A percentile compares a stretch with the other conserved stretches of the same genome.
Evolutionary conservation across 495 filamentous ascomycete species (phyloP).

Genomic region (Amphirosellinia nigrospora): DNA sequence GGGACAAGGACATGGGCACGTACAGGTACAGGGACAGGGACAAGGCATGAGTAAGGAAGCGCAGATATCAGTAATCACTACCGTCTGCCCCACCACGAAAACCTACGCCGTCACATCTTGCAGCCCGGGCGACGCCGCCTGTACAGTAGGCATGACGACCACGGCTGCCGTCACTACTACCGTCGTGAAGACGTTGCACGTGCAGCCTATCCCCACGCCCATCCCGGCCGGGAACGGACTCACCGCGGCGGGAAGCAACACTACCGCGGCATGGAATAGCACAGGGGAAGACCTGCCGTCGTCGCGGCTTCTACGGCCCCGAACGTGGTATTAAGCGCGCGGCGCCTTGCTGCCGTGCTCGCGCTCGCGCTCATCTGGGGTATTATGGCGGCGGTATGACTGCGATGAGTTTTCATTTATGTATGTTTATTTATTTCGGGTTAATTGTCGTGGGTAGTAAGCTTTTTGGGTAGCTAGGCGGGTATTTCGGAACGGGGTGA

Average conservation of each 20-base stretch:
- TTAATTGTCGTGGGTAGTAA: not conserved
- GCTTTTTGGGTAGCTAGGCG: not conserved
- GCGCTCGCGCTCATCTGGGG: slow-evolving; percentile 10
- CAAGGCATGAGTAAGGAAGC: not conserved
- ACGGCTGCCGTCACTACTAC: slow-evolving; percentile 29
- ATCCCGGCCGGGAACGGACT: not conserved
- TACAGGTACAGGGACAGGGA: too few species aligned
- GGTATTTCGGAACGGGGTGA: not conserved
- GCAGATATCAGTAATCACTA: slow-evolving; percentile 10
- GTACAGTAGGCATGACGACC: slow-evolving; percentile 24
- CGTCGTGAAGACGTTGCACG: slow-evolving; percentile 20
- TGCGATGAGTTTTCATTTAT: not conserved
- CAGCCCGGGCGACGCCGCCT: slow-evolving; percentile 13
- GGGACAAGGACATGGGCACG: not conserved
- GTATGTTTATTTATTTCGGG: not conserved
- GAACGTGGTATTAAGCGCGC: not conserved
- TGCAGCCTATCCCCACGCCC: slow-evolving; percentile 4
- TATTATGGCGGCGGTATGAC: slow-evolving; percentile 19
- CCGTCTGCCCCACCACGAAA: slow-evolving; percentile 15
- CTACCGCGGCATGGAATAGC: not conserved
- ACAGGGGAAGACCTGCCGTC: too few species aligned
- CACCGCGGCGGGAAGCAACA: not conserved
- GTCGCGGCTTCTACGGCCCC: not conserved
- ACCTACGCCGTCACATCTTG: slow-evolving; percentile 19
- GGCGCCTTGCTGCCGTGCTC: not conserved